Percentiles rank a stretch among this genome's conserved stretches.
Conservation (phyloP, 768 basidiomycete species). For the Tricholoma terreum region DNA sequence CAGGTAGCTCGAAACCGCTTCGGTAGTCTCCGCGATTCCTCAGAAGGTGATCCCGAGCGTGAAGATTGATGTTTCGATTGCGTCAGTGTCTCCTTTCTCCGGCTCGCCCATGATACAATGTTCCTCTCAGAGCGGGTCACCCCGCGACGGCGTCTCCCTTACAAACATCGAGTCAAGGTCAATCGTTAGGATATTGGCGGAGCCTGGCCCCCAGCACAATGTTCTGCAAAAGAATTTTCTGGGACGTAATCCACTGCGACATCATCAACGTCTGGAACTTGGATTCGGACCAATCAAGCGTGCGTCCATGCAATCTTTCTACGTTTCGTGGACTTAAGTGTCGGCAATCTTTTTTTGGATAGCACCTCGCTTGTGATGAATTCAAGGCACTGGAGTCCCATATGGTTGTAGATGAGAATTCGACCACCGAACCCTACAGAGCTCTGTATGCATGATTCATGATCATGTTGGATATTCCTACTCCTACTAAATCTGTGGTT, state of each 20-base stretch:
- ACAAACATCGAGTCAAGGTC: background rate
- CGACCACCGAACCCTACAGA: background rate
- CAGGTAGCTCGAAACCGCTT: too few species aligned
- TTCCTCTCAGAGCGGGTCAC: background rate
- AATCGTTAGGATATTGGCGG: conserved; percentile 6
- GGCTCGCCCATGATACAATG: background rate
- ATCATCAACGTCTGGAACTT: conserved; percentile 24
- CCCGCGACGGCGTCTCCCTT: background rate
- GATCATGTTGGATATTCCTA: too few species aligned
- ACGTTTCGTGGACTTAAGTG: too few species aligned
- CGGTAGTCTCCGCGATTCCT: too few species aligned
- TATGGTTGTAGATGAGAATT: background rate
- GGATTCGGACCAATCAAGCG: conserved; percentile 15
- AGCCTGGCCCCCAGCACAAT: background rate
- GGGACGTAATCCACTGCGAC: conserved; percentile 12
- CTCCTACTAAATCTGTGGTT: too few species aligned
- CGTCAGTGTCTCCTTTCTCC: background rate
- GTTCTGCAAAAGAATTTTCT: background rate
- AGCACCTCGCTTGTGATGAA: background rate
- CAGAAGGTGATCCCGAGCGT: too few species aligned
- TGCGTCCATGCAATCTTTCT: background rate
- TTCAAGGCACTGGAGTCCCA: background rate
- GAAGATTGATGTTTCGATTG: background rate
- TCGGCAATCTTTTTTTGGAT: background rate
- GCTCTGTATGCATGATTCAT: background rate